Percentiles rank a stretch among this genome's conserved stretches.
These are phyloP conservation scores for Gaultheria prostrata DNA, from an alignment of 148 eudicot genomes.

Conservation along the genomic window DNA sequence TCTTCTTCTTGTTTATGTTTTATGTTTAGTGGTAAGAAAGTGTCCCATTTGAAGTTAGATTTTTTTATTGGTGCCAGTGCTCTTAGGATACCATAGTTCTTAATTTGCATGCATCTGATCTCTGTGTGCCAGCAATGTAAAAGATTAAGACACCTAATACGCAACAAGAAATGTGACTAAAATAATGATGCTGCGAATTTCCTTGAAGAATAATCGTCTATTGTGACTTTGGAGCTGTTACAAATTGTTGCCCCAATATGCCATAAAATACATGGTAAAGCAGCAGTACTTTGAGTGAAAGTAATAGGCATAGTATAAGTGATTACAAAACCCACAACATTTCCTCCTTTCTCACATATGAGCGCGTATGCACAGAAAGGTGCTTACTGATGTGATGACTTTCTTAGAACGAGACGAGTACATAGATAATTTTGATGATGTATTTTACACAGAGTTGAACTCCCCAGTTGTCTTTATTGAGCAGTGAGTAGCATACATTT, in stretches of 20 bases:
- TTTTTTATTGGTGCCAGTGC: neutral
- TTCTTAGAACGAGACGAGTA: neutral
- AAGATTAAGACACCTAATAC: neutral
- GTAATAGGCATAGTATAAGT: too few species aligned
- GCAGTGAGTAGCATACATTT: neutral
- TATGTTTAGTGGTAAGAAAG: neutral
- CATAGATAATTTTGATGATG: neutral
- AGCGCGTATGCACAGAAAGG: too few species aligned
- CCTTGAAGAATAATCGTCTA: too few species aligned
- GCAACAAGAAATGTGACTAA: neutral
- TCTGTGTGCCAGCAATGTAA: neutral
- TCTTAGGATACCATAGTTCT: neutral
- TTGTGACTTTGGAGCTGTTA: too few species aligned
- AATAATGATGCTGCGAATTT: too few species aligned
- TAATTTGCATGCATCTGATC: neutral
- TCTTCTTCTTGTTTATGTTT: neutral
- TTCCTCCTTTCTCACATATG: neutral
- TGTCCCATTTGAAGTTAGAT: neutral
- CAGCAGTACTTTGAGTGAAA: too few species aligned
- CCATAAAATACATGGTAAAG: too few species aligned
- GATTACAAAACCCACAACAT: neutral
- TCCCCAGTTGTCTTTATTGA: neutral
- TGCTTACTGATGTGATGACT: neutral
- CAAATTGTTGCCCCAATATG: too few species aligned
- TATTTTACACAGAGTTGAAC: neutral